Base-by-base conservation (phyloP, 805 yeast genomes). In the Candida nanaspora region DNA sequence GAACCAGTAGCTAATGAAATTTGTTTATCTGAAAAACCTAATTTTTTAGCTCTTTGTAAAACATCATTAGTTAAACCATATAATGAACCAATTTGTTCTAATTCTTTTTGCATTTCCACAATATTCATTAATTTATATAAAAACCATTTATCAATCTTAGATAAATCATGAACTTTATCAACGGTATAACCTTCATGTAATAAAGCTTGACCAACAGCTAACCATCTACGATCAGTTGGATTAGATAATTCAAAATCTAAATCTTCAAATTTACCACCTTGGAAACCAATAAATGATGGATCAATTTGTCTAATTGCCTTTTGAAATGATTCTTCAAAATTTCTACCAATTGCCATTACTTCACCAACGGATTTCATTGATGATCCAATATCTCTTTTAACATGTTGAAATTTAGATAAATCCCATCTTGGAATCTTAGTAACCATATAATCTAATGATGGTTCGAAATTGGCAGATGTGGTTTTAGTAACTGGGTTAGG, bases 361-460 rank as follows among this genome's bases (percentile, higher is more conserved):
- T 91, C 98, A 64, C 98, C 98, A 41, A 91, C 98, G 44, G 97
- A 89, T 66, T 91, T 91, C 98, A 91, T 91, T 34, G 97, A 80
- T 9, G 96, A 86, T 37, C 96, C 96, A 59, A 91, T 84, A 47
- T 83, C 87, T 64, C 96, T 79, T 63, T 86, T 85, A 48, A 91
- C 98, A 58, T 87, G 95, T 62, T 85, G 94, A 72, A 91, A 93
- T 74, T 91, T 91, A 52, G 93, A 66, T 63, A 91, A 72, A 72
- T 91, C 98, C 98, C 98, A 91, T 69, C 97, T 81, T 53, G 98
- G 98, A 59, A 91, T 88, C 75, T 91, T 91, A 53, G 95, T 87
- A 44, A 91, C 98, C 71, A 89, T 80, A 68, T 91, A 91, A 68
- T 91, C 98, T 54, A 91, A 75, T 21, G 96, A 86, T 26, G 98